phyloP scores from a whole-genome alignment of 345 rosid genomes.

The Gossypium bickii region DNA sequence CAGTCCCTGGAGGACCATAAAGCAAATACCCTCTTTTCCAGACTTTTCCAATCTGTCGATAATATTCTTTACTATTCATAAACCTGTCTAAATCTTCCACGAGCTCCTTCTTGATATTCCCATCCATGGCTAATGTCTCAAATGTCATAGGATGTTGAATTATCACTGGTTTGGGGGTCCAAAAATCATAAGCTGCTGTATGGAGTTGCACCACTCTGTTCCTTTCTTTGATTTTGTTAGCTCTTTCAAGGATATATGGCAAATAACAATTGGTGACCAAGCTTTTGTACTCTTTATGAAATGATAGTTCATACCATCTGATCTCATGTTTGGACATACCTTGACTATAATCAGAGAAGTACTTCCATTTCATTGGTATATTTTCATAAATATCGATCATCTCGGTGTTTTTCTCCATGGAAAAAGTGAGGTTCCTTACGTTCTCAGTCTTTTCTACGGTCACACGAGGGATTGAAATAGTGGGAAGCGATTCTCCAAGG shows the following conservation, averaged over 20 bases:
- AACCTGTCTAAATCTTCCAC: conserved; percentile 11
- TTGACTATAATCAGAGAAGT: neutral
- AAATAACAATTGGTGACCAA: conserved; percentile 4
- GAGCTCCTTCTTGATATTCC: conserved; percentile 2
- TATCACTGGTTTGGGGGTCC: conserved; percentile 1
- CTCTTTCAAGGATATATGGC: conserved; percentile 6
- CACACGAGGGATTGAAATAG: neutral
- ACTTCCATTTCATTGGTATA: conserved; percentile 9
- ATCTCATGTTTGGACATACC: neutral
- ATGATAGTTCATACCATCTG: conserved; percentile 11
- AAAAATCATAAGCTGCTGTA: neutral
- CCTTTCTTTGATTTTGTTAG: conserved; percentile 2
- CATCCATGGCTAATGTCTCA: conserved; percentile 15
- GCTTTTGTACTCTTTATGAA: neutral
- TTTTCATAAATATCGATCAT: neutral
- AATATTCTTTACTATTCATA: conserved; percentile 23
- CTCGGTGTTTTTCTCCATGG: neutral
- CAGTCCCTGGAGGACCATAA: conserved; percentile 40
- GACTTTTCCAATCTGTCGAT: conserved; percentile 29
- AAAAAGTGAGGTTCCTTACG: conserved; percentile 8
- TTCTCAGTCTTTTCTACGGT: conserved; percentile 9
- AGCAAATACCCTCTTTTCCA: conserved; percentile 37
- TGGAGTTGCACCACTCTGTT: conserved; percentile 12
- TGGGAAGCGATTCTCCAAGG: neutral
- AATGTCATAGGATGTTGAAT: conserved; percentile 18